These are phyloP conservation scores for Diacronema lutheri DNA, from an alignment of 78 protist species.

Conservation along the genomic window DNA sequence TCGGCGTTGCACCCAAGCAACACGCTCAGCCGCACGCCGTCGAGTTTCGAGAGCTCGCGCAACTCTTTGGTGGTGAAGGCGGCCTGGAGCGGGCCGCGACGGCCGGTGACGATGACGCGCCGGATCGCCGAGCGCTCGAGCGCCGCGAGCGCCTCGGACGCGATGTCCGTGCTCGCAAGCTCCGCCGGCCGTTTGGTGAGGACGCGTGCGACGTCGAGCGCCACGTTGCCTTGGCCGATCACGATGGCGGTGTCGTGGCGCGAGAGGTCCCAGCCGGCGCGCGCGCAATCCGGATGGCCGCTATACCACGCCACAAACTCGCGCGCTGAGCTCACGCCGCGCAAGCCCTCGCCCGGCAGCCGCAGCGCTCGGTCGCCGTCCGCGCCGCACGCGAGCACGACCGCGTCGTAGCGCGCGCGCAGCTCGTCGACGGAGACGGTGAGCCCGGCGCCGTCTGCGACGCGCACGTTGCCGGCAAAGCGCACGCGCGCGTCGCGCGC, in stretches of 20 bases:
- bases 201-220: slow-evolving; percentile 72
- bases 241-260: slow-evolving; percentile 10
- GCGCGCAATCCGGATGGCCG: slow-evolving; percentile 56
- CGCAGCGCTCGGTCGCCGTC: slow-evolving; percentile 26
- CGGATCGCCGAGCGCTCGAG: not conserved
- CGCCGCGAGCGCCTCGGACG: not conserved
- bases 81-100: slow-evolving; percentile 63
- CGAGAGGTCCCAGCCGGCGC: not conserved
- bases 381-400: slow-evolving; percentile 69
- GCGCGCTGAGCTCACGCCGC: slow-evolving; percentile 57
- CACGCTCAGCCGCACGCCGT: not conserved
- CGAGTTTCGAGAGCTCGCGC: slow-evolving; percentile 14
- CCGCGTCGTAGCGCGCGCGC: slow-evolving; percentile 37
- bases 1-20: not conserved
- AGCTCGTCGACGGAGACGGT: slow-evolving; percentile 20
- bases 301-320: slow-evolving; percentile 75
- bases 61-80: slow-evolving; percentile 25
- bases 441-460: not conserved
- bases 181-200: slow-evolving; percentile 9
- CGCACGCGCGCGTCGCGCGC: not conserved
- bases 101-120: slow-evolving; percentile 48
- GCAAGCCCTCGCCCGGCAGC: slow-evolving; percentile 17
- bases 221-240: slow-evolving; percentile 75
- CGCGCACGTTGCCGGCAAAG: slow-evolving; percentile 8
- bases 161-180: slow-evolving; percentile 43